Evolutionary conservation across 2,329 filamentous ascomycete genomes (phyloP).

Genomic region (Ophiostoma montium): DNA sequence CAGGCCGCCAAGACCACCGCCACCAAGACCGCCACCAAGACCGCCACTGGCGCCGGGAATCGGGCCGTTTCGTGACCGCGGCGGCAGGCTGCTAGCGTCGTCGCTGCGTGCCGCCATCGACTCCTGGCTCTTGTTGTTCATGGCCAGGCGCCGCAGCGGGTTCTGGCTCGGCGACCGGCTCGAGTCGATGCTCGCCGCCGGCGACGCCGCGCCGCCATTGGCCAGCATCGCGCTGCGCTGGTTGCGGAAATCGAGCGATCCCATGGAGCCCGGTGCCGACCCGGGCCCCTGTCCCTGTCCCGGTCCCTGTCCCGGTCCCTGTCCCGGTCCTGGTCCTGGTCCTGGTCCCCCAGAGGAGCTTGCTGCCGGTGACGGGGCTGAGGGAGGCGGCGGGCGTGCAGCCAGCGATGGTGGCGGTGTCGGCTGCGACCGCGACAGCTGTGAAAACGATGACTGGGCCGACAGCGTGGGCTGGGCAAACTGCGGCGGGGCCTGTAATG

Average conservation of each 20-base stretch:
- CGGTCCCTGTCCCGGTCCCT: too few relatives aligned
- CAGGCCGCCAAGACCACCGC: too few relatives aligned
- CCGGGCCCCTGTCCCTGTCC: too few relatives aligned
- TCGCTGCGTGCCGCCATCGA: conserved; percentile 41
- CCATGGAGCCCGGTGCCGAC: conserved; percentile 7
- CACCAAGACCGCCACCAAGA: too few relatives aligned
- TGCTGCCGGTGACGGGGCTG: conserved; percentile 8
- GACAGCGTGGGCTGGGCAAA: background rate
- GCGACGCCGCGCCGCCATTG: conserved; percentile 28
- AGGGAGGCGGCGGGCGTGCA: conserved; percentile 12
- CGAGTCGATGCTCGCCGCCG: conserved; percentile 38
- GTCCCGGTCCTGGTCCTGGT: too few relatives aligned
- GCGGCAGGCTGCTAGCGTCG: conserved; percentile 27
- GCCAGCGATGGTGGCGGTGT: conserved; percentile 15
- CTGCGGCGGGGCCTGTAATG: background rate
- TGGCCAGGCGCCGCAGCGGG: conserved; percentile 32
- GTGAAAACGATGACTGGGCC: background rate
- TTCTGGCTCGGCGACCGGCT: conserved; percentile 25
- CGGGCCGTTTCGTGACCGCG: conserved; percentile 36
- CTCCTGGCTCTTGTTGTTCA: conserved; percentile 43
- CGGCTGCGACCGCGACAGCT: conserved; percentile 1
- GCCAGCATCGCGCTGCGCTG: conserved; percentile 18
- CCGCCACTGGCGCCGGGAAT: too few relatives aligned
- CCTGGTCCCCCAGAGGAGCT: background rate
- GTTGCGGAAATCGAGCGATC: conserved; percentile 8